Evolutionary conservation across 2,329 filamentous ascomycete genomes (phyloP).

Genomic region (Hypoxylon sp.): DNA sequence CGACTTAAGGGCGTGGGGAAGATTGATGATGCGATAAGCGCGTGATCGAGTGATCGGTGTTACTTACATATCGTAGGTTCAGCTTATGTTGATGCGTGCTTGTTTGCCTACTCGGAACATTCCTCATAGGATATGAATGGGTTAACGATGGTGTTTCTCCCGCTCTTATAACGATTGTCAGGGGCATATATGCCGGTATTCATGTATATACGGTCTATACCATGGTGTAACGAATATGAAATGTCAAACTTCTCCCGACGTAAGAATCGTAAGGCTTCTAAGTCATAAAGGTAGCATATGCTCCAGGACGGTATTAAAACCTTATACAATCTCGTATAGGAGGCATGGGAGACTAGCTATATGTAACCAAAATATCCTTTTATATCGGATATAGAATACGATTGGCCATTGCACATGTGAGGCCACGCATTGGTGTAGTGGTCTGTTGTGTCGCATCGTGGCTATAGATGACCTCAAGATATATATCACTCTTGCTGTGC

Average conservation of each 20-base stretch:
- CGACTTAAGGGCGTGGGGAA: conserved; percentile 74
- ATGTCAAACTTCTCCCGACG: neutral
- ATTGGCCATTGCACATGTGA: neutral
- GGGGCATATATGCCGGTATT: conserved; percentile 4
- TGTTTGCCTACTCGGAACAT: neutral
- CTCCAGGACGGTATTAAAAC: neutral
- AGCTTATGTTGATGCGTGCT: neutral
- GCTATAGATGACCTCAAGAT: no score
- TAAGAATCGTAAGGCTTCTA: neutral
- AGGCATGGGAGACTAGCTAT: neutral
- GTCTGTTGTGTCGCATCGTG: no score
- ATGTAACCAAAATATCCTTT: neutral
- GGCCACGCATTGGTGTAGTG: no score
- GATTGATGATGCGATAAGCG: conserved; percentile 54
- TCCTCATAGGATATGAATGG: neutral
- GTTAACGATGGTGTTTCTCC: conserved; percentile 1
- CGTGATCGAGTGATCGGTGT: neutral
- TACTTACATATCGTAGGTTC: neutral
- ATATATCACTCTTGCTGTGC: no score
- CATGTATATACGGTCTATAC: conserved; percentile 14
- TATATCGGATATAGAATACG: neutral
- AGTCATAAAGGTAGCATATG: neutral
- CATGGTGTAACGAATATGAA: neutral
- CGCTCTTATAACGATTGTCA: neutral
- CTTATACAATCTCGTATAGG: neutral